Base-by-base conservation (phyloP, 2,329 filamentous ascomycete genomes). In the Fusarium neocosmosporiellum region DNA sequence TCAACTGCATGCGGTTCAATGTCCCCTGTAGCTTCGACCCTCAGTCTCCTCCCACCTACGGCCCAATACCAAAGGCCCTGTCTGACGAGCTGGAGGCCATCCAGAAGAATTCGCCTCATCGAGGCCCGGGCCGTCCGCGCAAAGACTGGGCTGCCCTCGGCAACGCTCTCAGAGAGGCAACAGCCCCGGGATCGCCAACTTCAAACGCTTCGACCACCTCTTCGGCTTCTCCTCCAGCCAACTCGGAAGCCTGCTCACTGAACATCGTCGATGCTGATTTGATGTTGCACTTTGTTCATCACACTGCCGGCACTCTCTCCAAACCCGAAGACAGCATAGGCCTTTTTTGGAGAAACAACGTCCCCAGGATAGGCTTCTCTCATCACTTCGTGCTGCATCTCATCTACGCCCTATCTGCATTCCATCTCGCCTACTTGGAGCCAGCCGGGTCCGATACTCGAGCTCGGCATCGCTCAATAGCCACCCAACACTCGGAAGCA, bases 1-100 rank as follows among this genome's bases (percentile, higher is more conserved):
- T 43, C 55, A 59, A 58, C 54, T 58, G 54, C 34, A 36, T 58
- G 33, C 54, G 54, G 34, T 58, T 58, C 34, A 39, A 33, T 37
- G 37, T 59, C 27, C 18, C 33, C 7, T 59, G 55, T 11, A 59
- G 55, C 36, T 59, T 59, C 55, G 27, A 59, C n/a, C 55, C 54
- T 36, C 54, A 37, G 16, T 34, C 54, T 58, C 33, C 34, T n/a
- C 22, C 34, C 33, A 27, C 22, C 22, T 27, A 58, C 7, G 54
- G 34, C 20, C 31, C 33, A 58, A 27, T 58, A 13, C 22, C 54
- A 27, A 39, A 37, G 33, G 34, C 20, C 24, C n/a, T 31, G 5
- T 41, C 55, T 20, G 37, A 59, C 2, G 54, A 58, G 20, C 10
- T 58, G 6, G 54, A 58, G 34, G 54, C 54, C 0, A 37, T 6